A percentile compares a stretch with the other conserved stretches of the same genome.
phyloP scores from a whole-genome alignment of 2,329 filamentous ascomycete species.

The Monosporascus sp. region DNA sequence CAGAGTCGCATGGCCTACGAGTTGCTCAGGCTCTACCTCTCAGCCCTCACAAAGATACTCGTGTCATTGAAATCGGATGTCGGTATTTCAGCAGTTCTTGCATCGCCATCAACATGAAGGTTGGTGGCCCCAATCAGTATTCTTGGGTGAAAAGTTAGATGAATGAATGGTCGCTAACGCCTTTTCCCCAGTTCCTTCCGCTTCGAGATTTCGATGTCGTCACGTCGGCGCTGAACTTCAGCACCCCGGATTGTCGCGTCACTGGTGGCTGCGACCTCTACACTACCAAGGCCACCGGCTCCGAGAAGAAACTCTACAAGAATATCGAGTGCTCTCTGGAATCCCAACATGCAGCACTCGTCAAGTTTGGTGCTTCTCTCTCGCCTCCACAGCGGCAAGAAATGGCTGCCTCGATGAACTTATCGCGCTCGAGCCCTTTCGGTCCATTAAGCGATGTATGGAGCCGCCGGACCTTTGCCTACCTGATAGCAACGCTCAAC shows the following conservation, averaged over 20 bases:
- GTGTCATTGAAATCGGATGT: conserved; percentile 5
- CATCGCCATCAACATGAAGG: conserved; percentile 22
- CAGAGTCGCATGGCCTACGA: not conserved
- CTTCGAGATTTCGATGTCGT: conserved; percentile 88
- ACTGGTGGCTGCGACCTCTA: conserved; percentile 94
- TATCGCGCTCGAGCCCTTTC: conserved; percentile 86
- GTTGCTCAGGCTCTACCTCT: not conserved
- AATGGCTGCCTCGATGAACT: conserved; percentile 63
- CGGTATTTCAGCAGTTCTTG: not conserved
- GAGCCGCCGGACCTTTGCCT: conserved; percentile 88
- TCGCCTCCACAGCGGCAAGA: conserved; percentile 75
- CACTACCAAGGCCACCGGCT: conserved; percentile 91
- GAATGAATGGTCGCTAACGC: not conserved
- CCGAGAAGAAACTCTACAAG: conserved; percentile 96
- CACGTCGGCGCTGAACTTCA: conserved; percentile 90
- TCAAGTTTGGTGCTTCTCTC: conserved; percentile 80
- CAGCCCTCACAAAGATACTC: not conserved
- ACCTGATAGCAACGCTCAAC: conserved; percentile 93
- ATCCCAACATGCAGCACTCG: conserved; percentile 81
- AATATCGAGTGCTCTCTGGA: conserved; percentile 89
- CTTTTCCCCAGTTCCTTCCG: conserved; percentile 69
- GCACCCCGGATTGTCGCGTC: conserved; percentile 86
- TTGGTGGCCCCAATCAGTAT: conserved; percentile 7
- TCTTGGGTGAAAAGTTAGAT: not conserved
- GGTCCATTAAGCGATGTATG: conserved; percentile 83